Evolutionary conservation across 1,284 basidiomycete species (phyloP).

Genomic region (Mycena citricolor): DNA sequence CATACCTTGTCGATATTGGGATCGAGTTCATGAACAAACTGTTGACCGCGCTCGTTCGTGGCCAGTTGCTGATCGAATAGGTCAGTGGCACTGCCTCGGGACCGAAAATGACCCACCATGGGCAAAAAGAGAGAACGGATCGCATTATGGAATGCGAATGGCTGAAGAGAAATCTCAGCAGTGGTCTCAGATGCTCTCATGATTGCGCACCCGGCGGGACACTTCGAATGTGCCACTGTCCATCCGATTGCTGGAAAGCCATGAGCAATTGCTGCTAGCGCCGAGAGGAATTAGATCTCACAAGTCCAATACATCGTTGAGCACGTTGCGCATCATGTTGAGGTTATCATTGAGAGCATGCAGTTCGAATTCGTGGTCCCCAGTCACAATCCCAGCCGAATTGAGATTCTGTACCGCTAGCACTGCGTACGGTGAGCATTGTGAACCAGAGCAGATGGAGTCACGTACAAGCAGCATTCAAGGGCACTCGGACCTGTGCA

Average conservation of each 20-base stretch:
- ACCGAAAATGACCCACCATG: slow-evolving; percentile 32
- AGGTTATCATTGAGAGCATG: slow-evolving; percentile 79
- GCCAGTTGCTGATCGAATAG: slow-evolving; percentile 47
- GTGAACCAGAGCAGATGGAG: background rate
- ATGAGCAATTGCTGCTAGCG: slow-evolving; percentile 4
- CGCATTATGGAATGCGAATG: slow-evolving; percentile 83
- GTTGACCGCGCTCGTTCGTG: slow-evolving; percentile 68
- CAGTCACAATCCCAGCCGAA: slow-evolving; percentile 62
- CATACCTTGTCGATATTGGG: slow-evolving; percentile 68
- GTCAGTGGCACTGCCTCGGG: background rate
- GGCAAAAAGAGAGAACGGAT: slow-evolving; percentile 81
- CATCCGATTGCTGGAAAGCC: slow-evolving; percentile 56
- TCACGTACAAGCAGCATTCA: slow-evolving; percentile 81
- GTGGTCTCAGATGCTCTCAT: background rate
- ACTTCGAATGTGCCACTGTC: slow-evolving; percentile 80
- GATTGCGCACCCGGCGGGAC: slow-evolving; percentile 47
- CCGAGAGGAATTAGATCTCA: slow-evolving; percentile 38
- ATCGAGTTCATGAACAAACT: slow-evolving; percentile 73
- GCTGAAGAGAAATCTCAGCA: slow-evolving; percentile 37
- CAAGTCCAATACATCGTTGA: slow-evolving; percentile 89
- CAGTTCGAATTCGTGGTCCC: slow-evolving; percentile 76
- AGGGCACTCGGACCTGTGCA: slow-evolving; percentile 82
- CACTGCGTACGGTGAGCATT: slow-evolving; percentile 42
- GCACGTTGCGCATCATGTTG: slow-evolving; percentile 89
- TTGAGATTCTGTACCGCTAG: slow-evolving; percentile 90